Base-by-base conservation (phyloP, 495 filamentous ascomycete genomes). In the Achaetomiella virescens region DNA sequence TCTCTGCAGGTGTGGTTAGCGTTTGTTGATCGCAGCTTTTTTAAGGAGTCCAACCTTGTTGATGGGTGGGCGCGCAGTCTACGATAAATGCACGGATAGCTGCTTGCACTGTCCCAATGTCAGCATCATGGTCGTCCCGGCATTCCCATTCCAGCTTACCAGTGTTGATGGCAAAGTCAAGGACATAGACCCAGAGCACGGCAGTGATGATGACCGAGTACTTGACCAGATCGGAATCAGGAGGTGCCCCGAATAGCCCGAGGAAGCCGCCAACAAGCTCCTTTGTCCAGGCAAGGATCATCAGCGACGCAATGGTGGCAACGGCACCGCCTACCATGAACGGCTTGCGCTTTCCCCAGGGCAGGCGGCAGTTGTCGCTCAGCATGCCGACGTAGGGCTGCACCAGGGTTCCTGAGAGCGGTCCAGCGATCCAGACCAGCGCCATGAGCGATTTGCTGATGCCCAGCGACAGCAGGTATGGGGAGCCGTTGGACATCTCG, bases 161-260 rank as follows among this genome's bases (percentile, higher is more conserved):
- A n/a, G 89, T 90, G 67, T 96, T 96, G 70, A 96, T 91, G 35
- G 91, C 78, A 68, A 96, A 91, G 68, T 96, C 90, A 29, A 96
- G 77, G 25, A 90, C 75, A 70, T 90, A 96, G 57, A 96, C 85
- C 66, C 85, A 82, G 24, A 89, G 65, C n/a, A 91, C 88, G 6
- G 91, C 91, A 27, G 84, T 72, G 18, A 87, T 71, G 54, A 91
- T 89, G 37, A 83, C 76, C 14, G 77, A 70, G 15, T 72, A 74
- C 60, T 82, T 81, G 18, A 85, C 82, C 6, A 78, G 79, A 8
- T 73, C 55, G 3, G 88, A 88, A 6, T 81, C 72, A 31, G 70
- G 70, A 55, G 84, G 80, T 2, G 78, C 87, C 15, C 88, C 88
- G 62, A 95, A 93, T 6, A 93, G 61, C 17, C 78, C 74, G 0